These are phyloP conservation scores for Xylaria sp. DNA, from an alignment of 2,329 filamentous ascomycete species.

Conservation along the genomic window DNA sequence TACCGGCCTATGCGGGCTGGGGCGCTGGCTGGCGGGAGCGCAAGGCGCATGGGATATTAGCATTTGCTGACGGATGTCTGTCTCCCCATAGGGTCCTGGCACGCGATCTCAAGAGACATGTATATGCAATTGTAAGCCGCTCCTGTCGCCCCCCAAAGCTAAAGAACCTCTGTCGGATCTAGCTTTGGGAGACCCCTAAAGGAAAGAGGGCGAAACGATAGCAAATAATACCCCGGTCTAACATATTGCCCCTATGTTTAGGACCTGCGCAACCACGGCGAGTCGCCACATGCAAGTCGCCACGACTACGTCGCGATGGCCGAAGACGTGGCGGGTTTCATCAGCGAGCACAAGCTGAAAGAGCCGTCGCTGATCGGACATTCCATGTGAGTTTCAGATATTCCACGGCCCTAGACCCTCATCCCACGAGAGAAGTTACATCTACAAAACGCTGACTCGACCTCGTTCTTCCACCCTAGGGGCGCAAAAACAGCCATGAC, in stretches of 20 bases:
- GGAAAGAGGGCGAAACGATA: too few species aligned
- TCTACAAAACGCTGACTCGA: neutral
- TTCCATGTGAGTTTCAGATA: slow-evolving; percentile 80
- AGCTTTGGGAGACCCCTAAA: neutral
- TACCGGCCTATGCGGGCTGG: neutral
- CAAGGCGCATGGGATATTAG: neutral
- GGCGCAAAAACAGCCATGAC: slow-evolving; percentile 94
- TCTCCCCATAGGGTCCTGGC: slow-evolving; percentile 68
- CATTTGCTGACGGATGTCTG: slow-evolving; percentile 1
- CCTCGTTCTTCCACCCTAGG: slow-evolving; percentile 10
- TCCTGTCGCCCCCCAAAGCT: neutral
- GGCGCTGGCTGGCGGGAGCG: neutral
- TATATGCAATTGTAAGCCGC: slow-evolving; percentile 78
- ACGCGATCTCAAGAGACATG: slow-evolving; percentile 76
- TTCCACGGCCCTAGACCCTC: neutral
- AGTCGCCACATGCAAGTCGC: slow-evolving; percentile 75
- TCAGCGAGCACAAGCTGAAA: slow-evolving; percentile 71
- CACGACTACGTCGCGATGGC: slow-evolving; percentile 88
- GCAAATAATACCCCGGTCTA: slow-evolving; percentile 1
- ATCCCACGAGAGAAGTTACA: neutral
- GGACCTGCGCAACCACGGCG: slow-evolving; percentile 93
- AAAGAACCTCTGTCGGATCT: neutral
- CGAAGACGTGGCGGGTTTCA: slow-evolving; percentile 80
- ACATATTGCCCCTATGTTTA: slow-evolving; percentile 42
- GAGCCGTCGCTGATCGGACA: slow-evolving; percentile 84